Evolutionary conservation across 1,284 basidiomycete species (phyloP).

Genomic region (Ganoderma sinense): DNA sequence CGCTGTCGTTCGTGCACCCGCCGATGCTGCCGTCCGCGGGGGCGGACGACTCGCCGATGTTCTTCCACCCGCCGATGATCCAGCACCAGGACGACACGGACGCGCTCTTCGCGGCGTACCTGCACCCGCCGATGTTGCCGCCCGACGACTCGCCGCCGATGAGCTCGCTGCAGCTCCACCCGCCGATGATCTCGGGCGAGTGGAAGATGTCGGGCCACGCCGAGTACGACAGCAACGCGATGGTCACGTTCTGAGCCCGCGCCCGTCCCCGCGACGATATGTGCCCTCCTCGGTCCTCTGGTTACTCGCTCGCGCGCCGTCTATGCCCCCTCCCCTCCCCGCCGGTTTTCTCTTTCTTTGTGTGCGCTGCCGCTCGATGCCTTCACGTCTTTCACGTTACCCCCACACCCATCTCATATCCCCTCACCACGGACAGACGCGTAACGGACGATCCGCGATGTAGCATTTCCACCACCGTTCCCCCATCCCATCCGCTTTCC

Average conservation of each 20-base stretch:
- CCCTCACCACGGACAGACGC: constrained; percentile 29
- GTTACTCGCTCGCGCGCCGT: neutral
- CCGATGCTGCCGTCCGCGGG: constrained; percentile 59
- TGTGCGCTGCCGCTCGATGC: constrained; percentile 22
- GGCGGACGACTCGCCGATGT: constrained; percentile 54
- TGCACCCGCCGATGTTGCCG: constrained; percentile 64
- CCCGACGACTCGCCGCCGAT: constrained; percentile 47
- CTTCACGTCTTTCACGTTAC: constrained; percentile 8
- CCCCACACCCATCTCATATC: constrained; percentile 12
- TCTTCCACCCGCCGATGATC: constrained; percentile 53
- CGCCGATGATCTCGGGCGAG: constrained; percentile 47
- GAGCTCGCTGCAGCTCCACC: constrained; percentile 47
- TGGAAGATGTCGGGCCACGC: constrained; percentile 39
- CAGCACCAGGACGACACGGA: constrained; percentile 48
- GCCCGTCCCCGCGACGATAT: constrained; percentile 12
- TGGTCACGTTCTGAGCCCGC: constrained; percentile 36
- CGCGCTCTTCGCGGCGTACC: constrained; percentile 57
- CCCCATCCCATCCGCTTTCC: constrained; percentile 16
- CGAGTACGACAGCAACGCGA: constrained; percentile 40
- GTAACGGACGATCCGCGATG: constrained; percentile 33
- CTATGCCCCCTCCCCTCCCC: neutral
- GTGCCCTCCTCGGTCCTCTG: constrained; percentile 17
- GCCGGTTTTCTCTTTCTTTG: constrained; percentile 2
- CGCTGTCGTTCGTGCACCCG: constrained; percentile 64
- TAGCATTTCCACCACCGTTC: constrained; percentile 24